A percentile compares a stretch with the other conserved stretches of the same genome.
Evolutionary conservation across 352 stramenopile genomes (phyloP).

Genomic region (Pythium scleroteichum): DNA sequence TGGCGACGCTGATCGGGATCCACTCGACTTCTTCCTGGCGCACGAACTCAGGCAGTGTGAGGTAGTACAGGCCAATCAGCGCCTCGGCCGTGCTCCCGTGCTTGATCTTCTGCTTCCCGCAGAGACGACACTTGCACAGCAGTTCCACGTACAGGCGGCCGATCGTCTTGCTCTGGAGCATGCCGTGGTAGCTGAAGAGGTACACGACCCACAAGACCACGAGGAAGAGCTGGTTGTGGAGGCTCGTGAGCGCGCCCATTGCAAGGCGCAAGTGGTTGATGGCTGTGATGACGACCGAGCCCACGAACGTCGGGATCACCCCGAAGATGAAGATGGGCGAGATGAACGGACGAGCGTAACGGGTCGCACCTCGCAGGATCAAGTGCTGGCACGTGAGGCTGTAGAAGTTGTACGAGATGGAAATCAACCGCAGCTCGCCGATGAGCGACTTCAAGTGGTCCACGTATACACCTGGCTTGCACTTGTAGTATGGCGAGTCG

Average conservation of each 20-base stretch:
- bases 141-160: conserved; percentile 8
- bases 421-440: conserved; percentile 15
- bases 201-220: conserved; percentile 19
- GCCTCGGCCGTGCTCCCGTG: conserved; percentile 7
- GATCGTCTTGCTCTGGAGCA: conserved; percentile 12
- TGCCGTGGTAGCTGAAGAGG: conserved; percentile 13
- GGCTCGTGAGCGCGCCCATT: not conserved
- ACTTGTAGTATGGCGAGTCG: conserved; percentile 28
- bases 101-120: conserved; percentile 17
- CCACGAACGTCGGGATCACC: conserved; percentile 19
- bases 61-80: conserved; percentile 24
- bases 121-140: conserved; percentile 1
- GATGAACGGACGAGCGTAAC: conserved; percentile 7
- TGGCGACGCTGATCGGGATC: conserved; percentile 22
- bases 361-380: conserved; percentile 16
- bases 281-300: conserved; percentile 15
- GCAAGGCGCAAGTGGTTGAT: conserved; percentile 17
- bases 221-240: conserved; percentile 27
- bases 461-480: conserved; percentile 11
- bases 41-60: conserved; percentile 8
- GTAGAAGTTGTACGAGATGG: conserved; percentile 28
- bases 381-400: conserved; percentile 24
- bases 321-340: conserved; percentile 18
- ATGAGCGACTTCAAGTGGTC: conserved; percentile 6
- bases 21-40: conserved; percentile 17